Base-by-base conservation (phyloP, 495 filamentous ascomycete genomes). In the Aspergillus hancockii region DNA sequence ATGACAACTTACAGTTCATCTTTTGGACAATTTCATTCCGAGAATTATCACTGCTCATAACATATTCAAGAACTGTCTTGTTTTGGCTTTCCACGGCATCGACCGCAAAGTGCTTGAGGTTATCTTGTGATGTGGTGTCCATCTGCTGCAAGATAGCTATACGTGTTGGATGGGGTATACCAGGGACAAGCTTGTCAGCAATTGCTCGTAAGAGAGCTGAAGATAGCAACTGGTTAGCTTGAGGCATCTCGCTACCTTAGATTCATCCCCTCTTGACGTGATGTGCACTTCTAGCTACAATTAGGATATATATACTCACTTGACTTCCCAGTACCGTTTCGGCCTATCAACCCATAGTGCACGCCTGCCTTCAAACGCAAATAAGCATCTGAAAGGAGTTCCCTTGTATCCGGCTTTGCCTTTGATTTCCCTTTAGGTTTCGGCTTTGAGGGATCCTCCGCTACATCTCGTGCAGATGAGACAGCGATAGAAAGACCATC, bases 291-390 rank as follows among this genome's bases (percentile, higher is more conserved):
- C 25, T 7, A 28, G 25, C 25, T 28, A 28, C 25, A 28, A 28
- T 28, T 28, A 3, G 3, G 25, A 23, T 0, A 16, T 22, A 16
- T 22, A 31, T 34, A 61, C 83, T 72, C 66, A 90, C 87, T 94
- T 18, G 87, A 90, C 70, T 94, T 94, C 7, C 90, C 90, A 4
- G 84, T 84, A 2, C 90, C 90, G 76, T 94, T 94, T 22, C 88
- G 77, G 0, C 90, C 90, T 21, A 92, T 74, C 9, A 94, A 70
- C 0, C 87, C 90, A 75, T 93, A 93, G 50, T 86, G 81, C 25
- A 83, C 73, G 0, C 89, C 88, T 12, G 81, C 81, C 65, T 91
- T 88, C 23, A 94, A 74, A 38, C 84, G 83, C 31, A 93, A 71
- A 50, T 85, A 84, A 2, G 84, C 88, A 75, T 88, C 83, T 18